Conservation (phyloP, 495 filamentous ascomycete species). For the Penicillium bialowiezense region DNA sequence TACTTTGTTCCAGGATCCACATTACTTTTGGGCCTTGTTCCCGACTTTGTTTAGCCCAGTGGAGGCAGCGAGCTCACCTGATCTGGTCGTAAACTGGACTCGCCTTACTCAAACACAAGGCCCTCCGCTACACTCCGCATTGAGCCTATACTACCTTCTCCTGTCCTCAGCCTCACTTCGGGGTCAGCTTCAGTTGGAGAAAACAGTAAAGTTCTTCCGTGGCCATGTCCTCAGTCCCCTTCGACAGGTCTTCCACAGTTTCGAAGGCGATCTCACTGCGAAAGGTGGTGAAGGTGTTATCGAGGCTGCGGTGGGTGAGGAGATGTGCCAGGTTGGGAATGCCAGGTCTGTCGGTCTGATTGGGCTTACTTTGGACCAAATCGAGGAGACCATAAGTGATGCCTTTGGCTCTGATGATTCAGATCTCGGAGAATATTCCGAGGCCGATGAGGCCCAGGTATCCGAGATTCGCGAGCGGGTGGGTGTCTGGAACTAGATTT, state of each 20-base stretch:
- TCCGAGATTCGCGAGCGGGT: conserved; percentile 30
- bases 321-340: conserved; percentile 37
- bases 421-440: conserved; percentile 29
- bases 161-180: conserved; percentile 33
- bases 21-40: conserved; percentile 53
- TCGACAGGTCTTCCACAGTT: conserved; percentile 28
- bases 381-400: conserved; percentile 36
- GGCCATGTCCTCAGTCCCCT: conserved; percentile 35
- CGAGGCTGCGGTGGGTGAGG: conserved; percentile 37
- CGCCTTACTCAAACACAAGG: conserved; percentile 37
- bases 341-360: conserved; percentile 39
- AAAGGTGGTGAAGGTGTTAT: conserved; percentile 43
- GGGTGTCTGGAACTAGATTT: conserved; percentile 11
- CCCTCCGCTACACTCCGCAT: conserved; percentile 38
- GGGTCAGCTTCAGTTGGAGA: conserved; percentile 33
- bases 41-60: conserved; percentile 32
- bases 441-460: conserved; percentile 30
- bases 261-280: conserved; percentile 32
- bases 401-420: conserved; percentile 30
- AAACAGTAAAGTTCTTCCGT: conserved; percentile 38
- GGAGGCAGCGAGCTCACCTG: conserved; percentile 19
- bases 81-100: conserved; percentile 35
- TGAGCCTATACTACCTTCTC: conserved; percentile 47
- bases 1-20: conserved; percentile 32
- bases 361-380: conserved; percentile 33